Base-by-base conservation (phyloP, 495 filamentous ascomycete genomes). In the Penicillium paradoxum region DNA sequence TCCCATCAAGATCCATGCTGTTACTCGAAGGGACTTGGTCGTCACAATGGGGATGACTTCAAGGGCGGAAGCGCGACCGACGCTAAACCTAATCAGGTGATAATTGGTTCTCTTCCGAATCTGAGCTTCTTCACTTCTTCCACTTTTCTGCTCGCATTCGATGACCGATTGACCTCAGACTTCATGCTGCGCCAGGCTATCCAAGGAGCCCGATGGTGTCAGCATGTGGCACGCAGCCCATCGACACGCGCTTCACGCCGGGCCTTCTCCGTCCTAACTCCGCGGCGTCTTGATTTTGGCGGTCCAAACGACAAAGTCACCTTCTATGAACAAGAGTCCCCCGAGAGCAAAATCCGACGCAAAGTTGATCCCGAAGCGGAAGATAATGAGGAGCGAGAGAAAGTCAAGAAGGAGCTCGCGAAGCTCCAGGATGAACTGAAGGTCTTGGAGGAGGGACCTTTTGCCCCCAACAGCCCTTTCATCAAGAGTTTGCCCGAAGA, bases 391-490 rank as follows among this genome's bases (percentile, higher is more conserved):
- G 77, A 75, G 13, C 63, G 63, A 32, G 66, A 75, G 45, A 72
- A 71, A 27, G 49, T 80, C 19, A 68, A 79, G 45, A 65, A 75
- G 17, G 59, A 70, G 52, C 69, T 76, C 30, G 67, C 73, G 42
- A 74, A 77, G 53, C 57, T 87, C 29, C 79, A 86, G 52, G 60
- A 74, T 49, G 74, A 86, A 55, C 70, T 88, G 51, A 65, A 77
- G 61, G 51, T 71, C 51, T 24, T 73, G 30, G 66, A 71, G 42
- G 68, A 72, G 48, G 73, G 71, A 0, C 73, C 73, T 15, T 76
- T 69, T 44, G 58, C 63, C n/a, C 67, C 68, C 27, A 67, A 76
- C 49, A 69, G 74, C 41, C 56, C 63, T 18, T 76, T 77, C 49
- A 77, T 77, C 30, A 56, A 64, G 34, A 57, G 56, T 14, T 53